Base-by-base conservation (phyloP, 73 alveolate species). In the Stentor coeruleus region DNA sequence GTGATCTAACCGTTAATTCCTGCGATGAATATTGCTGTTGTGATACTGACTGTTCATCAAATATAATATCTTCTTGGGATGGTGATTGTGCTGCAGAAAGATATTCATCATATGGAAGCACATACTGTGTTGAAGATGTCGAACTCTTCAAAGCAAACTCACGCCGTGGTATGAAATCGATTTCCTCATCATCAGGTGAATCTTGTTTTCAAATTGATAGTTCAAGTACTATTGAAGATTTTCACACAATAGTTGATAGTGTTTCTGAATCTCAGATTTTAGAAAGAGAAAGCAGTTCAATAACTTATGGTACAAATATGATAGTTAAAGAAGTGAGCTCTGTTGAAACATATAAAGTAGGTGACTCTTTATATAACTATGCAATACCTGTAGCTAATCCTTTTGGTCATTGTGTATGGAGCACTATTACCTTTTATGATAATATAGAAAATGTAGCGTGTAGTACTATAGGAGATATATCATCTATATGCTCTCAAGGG, bases 21-120 rank as follows among this genome's bases (percentile, higher is more conserved):
- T 66, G 79, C 33, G 79, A 66, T 66, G 79, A 20, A 26, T 66
- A 28, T 33, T 66, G 79, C 79, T 66, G 79, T 40, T 66, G 79
- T 66, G 79, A 66, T 40, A 15, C n/a, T 1, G 79, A 66, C 33
- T 66, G 79, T 2, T 28, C 36, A 20, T 26, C 36, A 28, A 40
- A 26, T 26, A 31, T 66, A 20, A 57, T 2, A n/a, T 31, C 15
- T n/a, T 0, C 37, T 0, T 66, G 79, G 79, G 79, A 66, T 20
- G 73, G 73, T 0, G 37, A 20, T 0, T 66, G 79, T 33, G 79
- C 37, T 1, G 37, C 40, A 0, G n/a, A 20, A 66, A 66, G 79
- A 31, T 66, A 20, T 66, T 20, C 40, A 1, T 28, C n/a, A 28
- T 20, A 31, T 2, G 41, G 37, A 20, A 26, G 39, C 26, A 20